Evolutionary conservation across 306 rosid species (phyloP), one percentile per base, ranked within the genome.

Genomic region (Castanea mollissima): DNA sequence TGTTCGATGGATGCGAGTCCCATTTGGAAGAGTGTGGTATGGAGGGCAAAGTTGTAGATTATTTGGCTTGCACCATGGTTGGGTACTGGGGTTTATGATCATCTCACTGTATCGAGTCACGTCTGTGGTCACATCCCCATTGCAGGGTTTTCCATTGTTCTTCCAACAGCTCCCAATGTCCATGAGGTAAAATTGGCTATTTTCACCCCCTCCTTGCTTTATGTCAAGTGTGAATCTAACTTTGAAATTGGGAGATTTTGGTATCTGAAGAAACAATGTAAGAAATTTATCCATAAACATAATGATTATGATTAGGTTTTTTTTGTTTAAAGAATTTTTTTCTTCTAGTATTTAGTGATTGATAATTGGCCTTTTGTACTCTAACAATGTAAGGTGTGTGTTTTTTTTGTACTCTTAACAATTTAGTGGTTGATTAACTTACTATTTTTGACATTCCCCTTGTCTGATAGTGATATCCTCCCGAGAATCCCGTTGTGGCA

Each of bases 151-250:
- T 44, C 97, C 94, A 76, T 88, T 86, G 86, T 88, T 92, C 88
- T 92, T 92, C 94, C 97, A 92, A 69, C 97, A 92, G 44, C 94
- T 87, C 55, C 97, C 97, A 7, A 92, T 92, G 89, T 92, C 97
- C 71, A 85, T 23, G 9, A 92, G 91, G 82, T 90, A 92, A 85
- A 88, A 90, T 27, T 92, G 97, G 82, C 94, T 90, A 55, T 7
- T 77, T 8, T 86, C 75, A 4, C 91, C 93, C 8, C 91, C 93
- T 6, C 93, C 88, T 2, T 78, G 38, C 38, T 78, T 71, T 68
- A 90, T 74, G 68, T 82, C 76, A 49, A 90, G 68, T 16, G 75
- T 85, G 74, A 90, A 84, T 65, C 80, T 83, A 73, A 87, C 88
- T 65, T 80, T 87, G 76, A 90, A 90, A 63, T 90, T 84, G 69